Evolutionary conservation across 2,329 filamentous ascomycete genomes (phyloP).

Genomic region (Aureobasidium sp.): DNA sequence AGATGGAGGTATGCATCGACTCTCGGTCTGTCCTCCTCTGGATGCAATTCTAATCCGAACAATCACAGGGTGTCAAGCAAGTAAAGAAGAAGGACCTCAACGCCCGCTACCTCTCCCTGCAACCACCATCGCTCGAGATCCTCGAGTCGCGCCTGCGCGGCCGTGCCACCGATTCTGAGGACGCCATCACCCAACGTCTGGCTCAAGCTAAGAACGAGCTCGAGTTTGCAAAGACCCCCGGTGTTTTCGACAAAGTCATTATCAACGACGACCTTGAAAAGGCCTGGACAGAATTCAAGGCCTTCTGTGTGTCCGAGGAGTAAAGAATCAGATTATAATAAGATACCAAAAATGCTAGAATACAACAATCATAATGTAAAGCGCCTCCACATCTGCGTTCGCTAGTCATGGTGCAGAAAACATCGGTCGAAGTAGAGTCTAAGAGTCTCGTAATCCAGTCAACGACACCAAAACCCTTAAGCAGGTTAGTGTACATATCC

Average conservation of each 20-base stretch:
- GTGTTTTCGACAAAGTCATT: constrained; percentile 58
- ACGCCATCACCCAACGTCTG: constrained; percentile 61
- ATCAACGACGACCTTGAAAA: constrained; percentile 59
- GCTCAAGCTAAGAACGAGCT: constrained; percentile 67
- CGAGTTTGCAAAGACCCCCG: constrained; percentile 60
- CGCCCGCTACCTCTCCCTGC: constrained; percentile 77
- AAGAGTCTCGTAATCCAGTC: no score
- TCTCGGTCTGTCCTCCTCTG: background rate
- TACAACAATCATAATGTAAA: background rate
- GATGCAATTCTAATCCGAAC: background rate
- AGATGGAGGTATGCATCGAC: constrained; percentile 67
- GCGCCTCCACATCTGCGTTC: background rate
- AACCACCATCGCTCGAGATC: constrained; percentile 66
- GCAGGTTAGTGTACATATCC: no score
- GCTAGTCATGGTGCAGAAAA: background rate
- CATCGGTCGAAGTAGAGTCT: no score
- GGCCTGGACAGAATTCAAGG: constrained; percentile 45
- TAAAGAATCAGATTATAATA: background rate
- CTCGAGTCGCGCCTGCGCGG: constrained; percentile 69
- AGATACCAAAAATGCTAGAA: background rate
- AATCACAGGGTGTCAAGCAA: constrained; percentile 72
- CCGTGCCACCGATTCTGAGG: constrained; percentile 71
- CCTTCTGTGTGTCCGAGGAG: constrained; percentile 26
- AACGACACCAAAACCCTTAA: background rate
- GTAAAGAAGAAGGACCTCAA: constrained; percentile 69